Evolutionary conservation across 2,329 filamentous ascomycete species (phyloP), one percentile per base, ranked within the genome.

Genomic region (Aotearoamyces nothofagi): DNA sequence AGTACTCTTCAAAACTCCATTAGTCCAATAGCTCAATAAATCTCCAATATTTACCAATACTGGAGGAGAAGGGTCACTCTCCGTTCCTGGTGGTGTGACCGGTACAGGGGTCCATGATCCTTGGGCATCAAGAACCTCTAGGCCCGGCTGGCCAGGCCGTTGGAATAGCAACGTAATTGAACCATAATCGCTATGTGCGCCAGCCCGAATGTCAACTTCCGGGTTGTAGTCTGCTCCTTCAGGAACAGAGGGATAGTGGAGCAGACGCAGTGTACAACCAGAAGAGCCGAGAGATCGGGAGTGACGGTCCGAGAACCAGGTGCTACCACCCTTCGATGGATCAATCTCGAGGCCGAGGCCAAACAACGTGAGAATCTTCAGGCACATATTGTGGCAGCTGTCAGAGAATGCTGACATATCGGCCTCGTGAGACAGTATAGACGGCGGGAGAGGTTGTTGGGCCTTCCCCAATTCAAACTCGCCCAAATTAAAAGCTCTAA

Each of bases 401-500:
- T 61, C 54, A 33, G 74, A 64, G 53, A 96, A 94, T 22, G 58
- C 52, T 30, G 59, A 57, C 35, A 93, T 61, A 11, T 74, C 61
- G 5, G 58, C 42, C 44, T 79, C 66, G 35, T 79, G 60, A 1
- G 60, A 40, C 10, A 56, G 47, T 2, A 96, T 61, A 5, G 69
- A 61, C 1, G 58, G 45, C 0, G 87, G 84, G 1, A 96, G 60
- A 6, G 78, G 76, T 50, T 96, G 87, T 36, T 78, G 72, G 9
- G 78, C 66, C 53, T 74, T 72, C 40, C 70, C 65, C 37, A 44
- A 26, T 33, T 60, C 48, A 48, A 90, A 92, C 41, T 82, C 71
- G 39, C 78, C 82, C 46, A 96, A 78, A 57, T 96, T 98, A 63
- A 96, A 87, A 20, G 78, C 83, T 58, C 84, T 90, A 40, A 27